Base-by-base conservation (phyloP, 2,329 filamentous ascomycete genomes). In the Bisporella sp. region DNA sequence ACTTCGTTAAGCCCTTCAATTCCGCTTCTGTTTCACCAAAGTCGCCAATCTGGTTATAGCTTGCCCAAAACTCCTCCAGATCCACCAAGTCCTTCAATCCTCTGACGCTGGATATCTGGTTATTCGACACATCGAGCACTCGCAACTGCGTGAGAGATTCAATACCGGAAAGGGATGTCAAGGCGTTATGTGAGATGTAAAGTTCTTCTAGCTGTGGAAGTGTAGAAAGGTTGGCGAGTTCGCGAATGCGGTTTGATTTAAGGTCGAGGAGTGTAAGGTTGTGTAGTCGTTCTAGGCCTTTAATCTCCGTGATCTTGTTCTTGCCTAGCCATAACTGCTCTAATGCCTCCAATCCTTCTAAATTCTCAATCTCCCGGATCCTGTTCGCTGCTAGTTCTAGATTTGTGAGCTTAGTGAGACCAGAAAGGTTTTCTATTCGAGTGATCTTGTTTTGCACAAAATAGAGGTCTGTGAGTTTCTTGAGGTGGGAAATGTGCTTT, bases 391-490 rank as follows among this genome's bases (percentile, higher is more conserved):
- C 93, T 40, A 99, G 73, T 71, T 99, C 93, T 51, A 99, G 72
- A 69, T 91, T 93, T 54, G 81, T 84, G 59, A 99, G 70, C 54
- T 86, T 81, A 11, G 75, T 78, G 46, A 97, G 71, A 0, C 81
- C 82, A 4, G 90, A 85, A 7, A 99, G 73, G 11, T 85, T 85
- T 64, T 97, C 92, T 61, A 99, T 96, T 49, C 76, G 83, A 58
- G 79, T 78, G 65, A 99, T 95, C 68, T 93, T 93, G 71, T 99
- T 97, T 65, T 95, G 89, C 46, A 97, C 89, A 60, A 99, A 87
- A 68, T 87, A 99, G 3, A 99, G 67, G 59, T 97, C 89, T 55
- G 78, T 85, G 51, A 97, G 77, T 48, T 89, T 78, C 28, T 73
- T 84, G 52, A 99, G 73, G 62, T 92, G 86, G 52, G 78, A 78